Evolutionary conservation across 768 basidiomycete genomes (phyloP).

Genomic region (Macrolepiota fuliginosa): DNA sequence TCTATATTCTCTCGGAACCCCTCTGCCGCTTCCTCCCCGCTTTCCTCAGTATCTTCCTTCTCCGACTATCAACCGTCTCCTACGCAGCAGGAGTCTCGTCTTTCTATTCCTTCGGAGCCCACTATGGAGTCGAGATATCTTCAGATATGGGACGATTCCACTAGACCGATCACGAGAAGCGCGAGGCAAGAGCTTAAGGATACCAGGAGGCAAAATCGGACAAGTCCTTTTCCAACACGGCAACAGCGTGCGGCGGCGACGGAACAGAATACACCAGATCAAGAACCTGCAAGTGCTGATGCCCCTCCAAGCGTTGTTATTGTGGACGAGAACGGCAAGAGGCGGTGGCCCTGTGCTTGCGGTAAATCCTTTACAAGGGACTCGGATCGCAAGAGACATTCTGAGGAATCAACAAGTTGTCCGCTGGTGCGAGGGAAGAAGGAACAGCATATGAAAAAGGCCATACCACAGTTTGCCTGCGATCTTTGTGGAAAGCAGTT

Average conservation of each 20-base stretch:
- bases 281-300: neutral
- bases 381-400: conserved; percentile 7
- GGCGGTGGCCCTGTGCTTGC: neutral
- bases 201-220: neutral
- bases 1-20: neutral
- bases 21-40: neutral
- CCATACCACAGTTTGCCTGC: neutral
- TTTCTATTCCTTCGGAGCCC: neutral
- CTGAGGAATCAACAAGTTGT: neutral
- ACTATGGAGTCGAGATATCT: neutral
- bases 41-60: neutral
- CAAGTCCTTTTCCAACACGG: neutral
- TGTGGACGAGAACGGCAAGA: neutral
- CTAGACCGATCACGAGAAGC: neutral
- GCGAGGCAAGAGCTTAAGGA: neutral
- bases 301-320: too few species aligned
- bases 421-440: neutral
- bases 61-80: neutral
- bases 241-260: neutral
- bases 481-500: neutral
- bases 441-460: neutral
- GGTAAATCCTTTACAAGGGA: conserved; percentile 1
- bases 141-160: neutral
- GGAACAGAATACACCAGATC: neutral
- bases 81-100: neutral